These are phyloP conservation scores for Glycine latifolia DNA, from an alignment of 306 rosid species.

Conservation along the genomic window DNA sequence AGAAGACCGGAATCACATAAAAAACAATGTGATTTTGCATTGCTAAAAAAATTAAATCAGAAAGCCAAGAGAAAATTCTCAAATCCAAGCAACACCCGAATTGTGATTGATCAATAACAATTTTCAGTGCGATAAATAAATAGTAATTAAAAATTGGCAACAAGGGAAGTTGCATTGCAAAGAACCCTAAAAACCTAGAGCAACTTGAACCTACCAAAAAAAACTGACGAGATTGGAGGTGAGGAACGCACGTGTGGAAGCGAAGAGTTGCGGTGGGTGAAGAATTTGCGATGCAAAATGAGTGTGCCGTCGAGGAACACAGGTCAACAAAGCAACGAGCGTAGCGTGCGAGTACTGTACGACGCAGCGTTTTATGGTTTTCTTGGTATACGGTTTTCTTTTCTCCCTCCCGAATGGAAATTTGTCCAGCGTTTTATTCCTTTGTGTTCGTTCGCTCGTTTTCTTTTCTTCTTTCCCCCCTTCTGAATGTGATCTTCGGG, in stretches of 20 bases:
- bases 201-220: neutral
- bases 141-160: neutral
- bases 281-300: neutral
- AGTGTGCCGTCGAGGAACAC: neutral
- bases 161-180: slow-evolving; percentile 12
- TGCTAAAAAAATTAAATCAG: slow-evolving; percentile 13
- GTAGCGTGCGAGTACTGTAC: neutral
- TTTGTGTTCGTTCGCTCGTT: neutral
- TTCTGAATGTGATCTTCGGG: neutral
- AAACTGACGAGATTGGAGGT: neutral
- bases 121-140: neutral
- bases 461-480: neutral
- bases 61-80: neutral
- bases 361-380: neutral
- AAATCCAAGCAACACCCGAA: slow-evolving; percentile 5
- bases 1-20: neutral
- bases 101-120: slow-evolving; percentile 20
- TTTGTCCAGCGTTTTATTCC: neutral
- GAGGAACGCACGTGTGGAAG: slow-evolving; percentile 5
- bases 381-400: neutral
- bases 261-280: too few relatives aligned
- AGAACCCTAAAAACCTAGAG: slow-evolving; percentile 46
- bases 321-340: neutral
- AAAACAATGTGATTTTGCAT: neutral
- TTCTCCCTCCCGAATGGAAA: neutral